Evolutionary conservation across 768 basidiomycete genomes (phyloP).

Genomic region (Suillus clintonianus): DNA sequence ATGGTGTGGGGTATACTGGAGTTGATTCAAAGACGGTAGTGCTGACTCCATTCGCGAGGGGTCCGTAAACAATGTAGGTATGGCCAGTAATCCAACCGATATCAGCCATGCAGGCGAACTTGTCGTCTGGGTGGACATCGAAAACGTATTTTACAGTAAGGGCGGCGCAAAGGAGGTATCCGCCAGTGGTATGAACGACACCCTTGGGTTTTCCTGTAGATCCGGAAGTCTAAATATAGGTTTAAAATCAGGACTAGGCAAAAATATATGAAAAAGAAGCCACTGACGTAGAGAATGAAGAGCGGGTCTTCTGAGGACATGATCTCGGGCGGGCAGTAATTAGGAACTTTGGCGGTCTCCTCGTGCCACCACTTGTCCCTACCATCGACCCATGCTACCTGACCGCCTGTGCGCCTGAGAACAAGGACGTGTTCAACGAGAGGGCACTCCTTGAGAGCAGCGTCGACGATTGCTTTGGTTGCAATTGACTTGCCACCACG

Average conservation of each 20-base stretch:
- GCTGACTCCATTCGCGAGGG: slow-evolving; percentile 81
- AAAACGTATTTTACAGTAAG: slow-evolving; percentile 97
- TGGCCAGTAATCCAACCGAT: slow-evolving; percentile 99
- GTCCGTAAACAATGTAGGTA: slow-evolving; percentile 96
- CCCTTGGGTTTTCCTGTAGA: slow-evolving; percentile 97
- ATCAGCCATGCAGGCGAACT: slow-evolving; percentile 98
- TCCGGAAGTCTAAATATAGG: slow-evolving; percentile 72
- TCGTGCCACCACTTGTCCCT: slow-evolving; percentile 98
- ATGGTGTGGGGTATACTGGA: slow-evolving; percentile 93
- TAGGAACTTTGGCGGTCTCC: slow-evolving; percentile 79
- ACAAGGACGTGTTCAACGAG: slow-evolving; percentile 90
- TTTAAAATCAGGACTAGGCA: slow-evolving; percentile 8
- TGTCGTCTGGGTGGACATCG: slow-evolving; percentile 95
- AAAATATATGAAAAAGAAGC: background rate
- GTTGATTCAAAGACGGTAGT: slow-evolving; percentile 95
- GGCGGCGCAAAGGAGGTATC: slow-evolving; percentile 90
- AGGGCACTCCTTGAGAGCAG: slow-evolving; percentile 84
- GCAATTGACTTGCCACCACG: slow-evolving; percentile 95
- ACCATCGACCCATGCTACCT: slow-evolving; percentile 78
- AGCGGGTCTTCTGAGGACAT: slow-evolving; percentile 95
- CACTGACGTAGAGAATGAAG: slow-evolving; percentile 95
- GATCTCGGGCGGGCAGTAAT: slow-evolving; percentile 84
- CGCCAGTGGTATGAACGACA: slow-evolving; percentile 86
- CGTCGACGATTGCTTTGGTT: slow-evolving; percentile 91
- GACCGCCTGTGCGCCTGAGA: slow-evolving; percentile 81